phyloP scores from a whole-genome alignment of 352 stramenopile genomes.

The Pythium monospermum region DNA sequence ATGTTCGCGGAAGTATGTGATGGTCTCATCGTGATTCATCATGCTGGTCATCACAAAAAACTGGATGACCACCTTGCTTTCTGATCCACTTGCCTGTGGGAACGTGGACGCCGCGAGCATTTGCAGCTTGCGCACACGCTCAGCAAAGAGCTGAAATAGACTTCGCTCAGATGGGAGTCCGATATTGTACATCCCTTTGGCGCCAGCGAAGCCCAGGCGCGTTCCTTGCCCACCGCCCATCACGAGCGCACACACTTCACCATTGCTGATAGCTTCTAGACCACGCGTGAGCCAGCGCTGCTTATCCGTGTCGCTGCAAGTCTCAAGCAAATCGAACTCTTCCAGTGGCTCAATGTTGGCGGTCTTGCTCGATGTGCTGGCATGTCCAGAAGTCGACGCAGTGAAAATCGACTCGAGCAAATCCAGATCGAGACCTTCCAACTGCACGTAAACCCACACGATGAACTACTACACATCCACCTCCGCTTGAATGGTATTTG shows the following conservation, averaged over 20 bases:
- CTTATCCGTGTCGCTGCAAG: slow-evolving; percentile 37
- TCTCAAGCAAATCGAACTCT: slow-evolving; percentile 52
- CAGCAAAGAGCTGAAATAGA: slow-evolving; percentile 93
- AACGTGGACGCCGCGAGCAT: slow-evolving; percentile 10
- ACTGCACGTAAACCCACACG: slow-evolving; percentile 22
- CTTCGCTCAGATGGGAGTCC: slow-evolving; percentile 88
- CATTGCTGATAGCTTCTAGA: slow-evolving; percentile 74
- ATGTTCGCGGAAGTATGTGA: slow-evolving; percentile 87
- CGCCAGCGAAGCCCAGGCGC: slow-evolving; percentile 92
- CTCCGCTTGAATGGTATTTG: not conserved
- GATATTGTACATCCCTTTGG: slow-evolving; percentile 95
- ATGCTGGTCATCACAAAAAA: slow-evolving; percentile 98
- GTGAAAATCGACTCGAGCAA: slow-evolving; percentile 59
- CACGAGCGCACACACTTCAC: slow-evolving; percentile 92
- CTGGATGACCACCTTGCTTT: slow-evolving; percentile 32
- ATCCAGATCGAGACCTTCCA: slow-evolving; percentile 65
- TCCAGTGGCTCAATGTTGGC: slow-evolving; percentile 56
- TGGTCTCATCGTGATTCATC: slow-evolving; percentile 94
- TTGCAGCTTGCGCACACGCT: slow-evolving; percentile 85
- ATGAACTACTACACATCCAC: not conserved
- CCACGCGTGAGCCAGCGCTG: slow-evolving; percentile 43
- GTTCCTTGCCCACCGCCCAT: slow-evolving; percentile 95
- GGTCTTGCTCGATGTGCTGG: slow-evolving; percentile 12
- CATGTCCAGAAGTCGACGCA: slow-evolving; percentile 20
- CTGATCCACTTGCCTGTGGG: not conserved